These are phyloP conservation scores for Lipomyces anomalus DNA, from an alignment of 805 yeast genomes.

Conservation along the genomic window DNA sequence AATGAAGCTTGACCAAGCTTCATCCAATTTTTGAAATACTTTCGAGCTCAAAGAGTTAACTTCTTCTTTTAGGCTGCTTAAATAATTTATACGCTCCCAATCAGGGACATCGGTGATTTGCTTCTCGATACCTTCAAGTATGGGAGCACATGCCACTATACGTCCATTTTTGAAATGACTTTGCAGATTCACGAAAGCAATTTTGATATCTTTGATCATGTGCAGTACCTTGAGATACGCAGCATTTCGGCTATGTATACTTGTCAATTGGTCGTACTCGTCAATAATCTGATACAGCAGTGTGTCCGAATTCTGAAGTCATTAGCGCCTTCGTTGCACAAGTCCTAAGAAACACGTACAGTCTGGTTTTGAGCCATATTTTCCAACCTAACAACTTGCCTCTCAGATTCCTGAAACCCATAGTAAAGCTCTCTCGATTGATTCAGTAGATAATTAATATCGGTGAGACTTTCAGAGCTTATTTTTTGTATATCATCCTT, in stretches of 20 bases:
- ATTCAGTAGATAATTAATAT: constrained; percentile 11
- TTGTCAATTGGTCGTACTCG: constrained; percentile 4
- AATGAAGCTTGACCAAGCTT: constrained; percentile 8
- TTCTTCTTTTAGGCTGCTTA: constrained; percentile 17
- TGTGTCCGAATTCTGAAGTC: constrained; percentile 18
- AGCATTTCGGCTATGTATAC: constrained; percentile 1
- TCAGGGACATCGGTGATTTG: constrained; percentile 15
- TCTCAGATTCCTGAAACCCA: constrained; percentile 7
- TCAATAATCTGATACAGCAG: constrained; percentile 12
- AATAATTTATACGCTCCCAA: constrained; percentile 15
- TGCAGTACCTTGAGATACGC: constrained; percentile 15
- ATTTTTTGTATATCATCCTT: constrained; percentile 12
- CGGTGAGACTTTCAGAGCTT: constrained; percentile 11
- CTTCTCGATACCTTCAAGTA: constrained; percentile 15
- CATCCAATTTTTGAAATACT: constrained; percentile 13
- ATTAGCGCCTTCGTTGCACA: not conserved
- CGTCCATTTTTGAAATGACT: constrained; percentile 11
- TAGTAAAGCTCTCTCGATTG: constrained; percentile 5
- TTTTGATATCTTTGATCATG: constrained; percentile 17
- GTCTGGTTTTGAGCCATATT: constrained; percentile 8
- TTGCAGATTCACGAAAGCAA: constrained; percentile 16
- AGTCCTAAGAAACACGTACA: constrained; percentile 1
- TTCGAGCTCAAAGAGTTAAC: constrained; percentile 14
- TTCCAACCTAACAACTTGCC: constrained; percentile 4
- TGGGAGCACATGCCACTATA: constrained; percentile 12